Evolutionary conservation across 306 rosid genomes (phyloP).

Genomic region (Quercus gilva): DNA sequence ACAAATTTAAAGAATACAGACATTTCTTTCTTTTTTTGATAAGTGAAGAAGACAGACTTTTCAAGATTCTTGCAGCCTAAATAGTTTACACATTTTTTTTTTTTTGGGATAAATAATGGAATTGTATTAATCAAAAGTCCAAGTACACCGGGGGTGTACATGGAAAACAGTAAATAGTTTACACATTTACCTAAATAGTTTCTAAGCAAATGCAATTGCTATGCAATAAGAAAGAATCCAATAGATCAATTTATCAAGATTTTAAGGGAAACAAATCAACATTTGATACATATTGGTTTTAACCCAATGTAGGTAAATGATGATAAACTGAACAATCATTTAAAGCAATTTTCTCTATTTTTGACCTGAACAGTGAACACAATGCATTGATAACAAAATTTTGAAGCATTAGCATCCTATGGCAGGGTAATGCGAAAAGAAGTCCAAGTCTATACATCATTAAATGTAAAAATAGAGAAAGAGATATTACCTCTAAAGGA

Average conservation of each 20-base stretch:
- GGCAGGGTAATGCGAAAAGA: not conserved
- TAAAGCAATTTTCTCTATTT: not conserved
- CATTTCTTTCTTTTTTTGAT: no score
- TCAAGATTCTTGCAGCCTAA: not conserved
- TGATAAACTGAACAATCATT: not conserved
- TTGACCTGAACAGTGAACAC: not conserved
- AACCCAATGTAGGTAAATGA: not conserved
- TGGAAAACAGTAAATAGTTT: no score
- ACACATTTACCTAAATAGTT: not conserved
- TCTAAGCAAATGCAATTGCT: not conserved
- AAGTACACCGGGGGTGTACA: no score
- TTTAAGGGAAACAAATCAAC: not conserved
- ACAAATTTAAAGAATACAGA: not conserved
- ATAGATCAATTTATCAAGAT: not conserved
- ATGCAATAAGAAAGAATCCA: not conserved
- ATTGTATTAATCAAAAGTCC: no score
- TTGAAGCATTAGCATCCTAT: not conserved
- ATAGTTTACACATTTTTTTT: not conserved
- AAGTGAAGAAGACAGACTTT: not conserved
- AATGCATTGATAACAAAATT: not conserved
- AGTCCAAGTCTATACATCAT: not conserved
- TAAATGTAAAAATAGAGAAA: not conserved
- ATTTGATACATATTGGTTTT: not conserved
- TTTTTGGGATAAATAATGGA: no score
- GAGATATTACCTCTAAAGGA: constrained; percentile 74